Evolutionary conservation across 495 filamentous ascomycete genomes (phyloP).

Genomic region (Aspergillus carlsbadensis): DNA sequence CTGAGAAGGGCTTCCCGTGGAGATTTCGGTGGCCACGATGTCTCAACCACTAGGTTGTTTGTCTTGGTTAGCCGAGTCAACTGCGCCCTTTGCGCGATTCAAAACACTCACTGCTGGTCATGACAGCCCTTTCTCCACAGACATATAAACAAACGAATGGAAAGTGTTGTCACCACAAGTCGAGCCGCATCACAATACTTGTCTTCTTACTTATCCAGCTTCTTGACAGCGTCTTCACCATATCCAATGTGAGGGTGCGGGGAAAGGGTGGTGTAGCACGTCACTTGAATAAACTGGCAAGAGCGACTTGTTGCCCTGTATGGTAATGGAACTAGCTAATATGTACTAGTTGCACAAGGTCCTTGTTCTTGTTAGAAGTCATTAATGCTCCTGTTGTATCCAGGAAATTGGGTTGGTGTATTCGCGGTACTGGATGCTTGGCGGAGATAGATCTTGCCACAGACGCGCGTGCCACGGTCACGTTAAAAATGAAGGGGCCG

Average conservation of each 20-base stretch:
- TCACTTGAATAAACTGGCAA: background rate
- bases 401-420: background rate
- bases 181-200: background rate
- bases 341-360: background rate
- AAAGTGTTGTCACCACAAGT: background rate
- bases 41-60: slow-evolving; percentile 42
- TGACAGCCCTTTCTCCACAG: slow-evolving; percentile 2
- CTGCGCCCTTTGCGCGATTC: background rate
- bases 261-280: slow-evolving; percentile 12
- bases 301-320: too few relatives aligned
- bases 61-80: slow-evolving; percentile 8
- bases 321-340: background rate
- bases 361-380: background rate
- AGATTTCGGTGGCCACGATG: slow-evolving; percentile 83
- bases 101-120: slow-evolving; percentile 26
- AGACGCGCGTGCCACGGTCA: slow-evolving; percentile 31
- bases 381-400: background rate
- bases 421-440: slow-evolving; percentile 19
- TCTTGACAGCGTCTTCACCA: slow-evolving; percentile 12
- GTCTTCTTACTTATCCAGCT: background rate
- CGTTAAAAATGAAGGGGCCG: slow-evolving; percentile 12
- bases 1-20: slow-evolving; percentile 80
- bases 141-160: background rate
- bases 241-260: slow-evolving; percentile 17
- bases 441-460: slow-evolving; percentile 16